Conservation (phyloP, 768 basidiomycete species). For the Kwoniella sp. region DNA sequence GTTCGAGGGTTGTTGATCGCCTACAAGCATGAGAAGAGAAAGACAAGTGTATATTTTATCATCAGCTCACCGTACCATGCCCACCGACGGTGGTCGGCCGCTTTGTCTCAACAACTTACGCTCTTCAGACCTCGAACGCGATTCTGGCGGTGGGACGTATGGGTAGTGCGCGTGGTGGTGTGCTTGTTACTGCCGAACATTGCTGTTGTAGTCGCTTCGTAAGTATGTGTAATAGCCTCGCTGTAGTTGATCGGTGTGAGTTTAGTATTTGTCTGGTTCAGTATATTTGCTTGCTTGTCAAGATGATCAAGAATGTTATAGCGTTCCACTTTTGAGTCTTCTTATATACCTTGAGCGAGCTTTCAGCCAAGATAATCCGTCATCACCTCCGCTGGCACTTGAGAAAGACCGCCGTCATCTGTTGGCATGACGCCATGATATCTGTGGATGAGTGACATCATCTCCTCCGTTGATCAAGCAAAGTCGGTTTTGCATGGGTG, state of each 20-base stretch:
- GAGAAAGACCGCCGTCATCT: no score
- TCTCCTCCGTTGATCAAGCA: background rate
- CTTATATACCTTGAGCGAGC: background rate
- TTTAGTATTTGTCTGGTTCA: background rate
- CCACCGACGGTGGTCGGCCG: no score
- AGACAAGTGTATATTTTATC: background rate
- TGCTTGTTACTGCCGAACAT: conserved; percentile 10
- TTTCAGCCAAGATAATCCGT: background rate
- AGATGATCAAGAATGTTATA: no score
- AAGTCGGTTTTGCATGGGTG: background rate
- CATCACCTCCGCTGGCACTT: background rate
- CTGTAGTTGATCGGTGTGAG: background rate
- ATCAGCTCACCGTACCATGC: background rate
- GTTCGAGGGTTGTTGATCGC: conserved; percentile 42
- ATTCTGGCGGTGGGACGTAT: conserved; percentile 25
- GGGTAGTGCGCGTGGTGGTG: conserved; percentile 15
- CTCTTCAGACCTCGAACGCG: conserved; percentile 26
- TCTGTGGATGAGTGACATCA: background rate
- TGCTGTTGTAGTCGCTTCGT: background rate
- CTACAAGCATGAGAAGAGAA: conserved; percentile 13
- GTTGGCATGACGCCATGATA: background rate
- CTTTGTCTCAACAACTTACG: conserved; percentile 14
- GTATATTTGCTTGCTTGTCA: background rate
- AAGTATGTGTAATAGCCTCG: no score
- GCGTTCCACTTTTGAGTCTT: no score